Percentiles rank a stretch among this genome's conserved stretches.
phyloP scores from a whole-genome alignment of 345 rosid species.

The Eucalyptus marginata region DNA sequence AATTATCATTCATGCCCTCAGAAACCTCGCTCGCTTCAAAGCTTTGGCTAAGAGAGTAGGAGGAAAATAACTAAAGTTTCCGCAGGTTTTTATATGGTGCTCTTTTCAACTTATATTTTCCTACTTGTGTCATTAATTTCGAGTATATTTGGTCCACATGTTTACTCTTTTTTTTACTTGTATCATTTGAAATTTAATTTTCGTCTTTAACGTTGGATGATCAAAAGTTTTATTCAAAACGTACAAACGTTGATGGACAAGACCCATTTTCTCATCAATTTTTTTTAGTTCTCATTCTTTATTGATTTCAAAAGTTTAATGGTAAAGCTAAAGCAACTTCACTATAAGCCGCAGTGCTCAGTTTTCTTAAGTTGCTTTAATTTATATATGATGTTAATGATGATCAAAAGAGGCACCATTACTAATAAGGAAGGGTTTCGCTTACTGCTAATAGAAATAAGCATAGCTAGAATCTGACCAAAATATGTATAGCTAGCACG shows the following conservation, averaged over 20 bases:
- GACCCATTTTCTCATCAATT: neutral
- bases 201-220: neutral
- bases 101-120: neutral
- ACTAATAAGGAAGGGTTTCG: neutral
- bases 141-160: neutral
- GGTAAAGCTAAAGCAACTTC: neutral
- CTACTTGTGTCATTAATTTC: neutral
- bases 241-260: neutral
- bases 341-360: too few relatives aligned
- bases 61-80: neutral
- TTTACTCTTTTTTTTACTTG: neutral
- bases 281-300: neutral
- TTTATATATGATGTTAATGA: neutral
- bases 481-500: too few relatives aligned
- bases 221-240: neutral
- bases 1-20: fast-evolving
- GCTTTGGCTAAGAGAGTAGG: neutral
- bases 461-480: neutral
- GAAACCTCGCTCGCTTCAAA: neutral
- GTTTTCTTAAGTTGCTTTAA: neutral
- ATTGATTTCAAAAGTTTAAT: neutral
- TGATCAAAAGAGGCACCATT: neutral
- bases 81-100: neutral
- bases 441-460: neutral
- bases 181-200: neutral